These are phyloP conservation scores for Aspergillus bombycis DNA, from an alignment of 2,329 filamentous ascomycete genomes.

Conservation along the genomic window DNA sequence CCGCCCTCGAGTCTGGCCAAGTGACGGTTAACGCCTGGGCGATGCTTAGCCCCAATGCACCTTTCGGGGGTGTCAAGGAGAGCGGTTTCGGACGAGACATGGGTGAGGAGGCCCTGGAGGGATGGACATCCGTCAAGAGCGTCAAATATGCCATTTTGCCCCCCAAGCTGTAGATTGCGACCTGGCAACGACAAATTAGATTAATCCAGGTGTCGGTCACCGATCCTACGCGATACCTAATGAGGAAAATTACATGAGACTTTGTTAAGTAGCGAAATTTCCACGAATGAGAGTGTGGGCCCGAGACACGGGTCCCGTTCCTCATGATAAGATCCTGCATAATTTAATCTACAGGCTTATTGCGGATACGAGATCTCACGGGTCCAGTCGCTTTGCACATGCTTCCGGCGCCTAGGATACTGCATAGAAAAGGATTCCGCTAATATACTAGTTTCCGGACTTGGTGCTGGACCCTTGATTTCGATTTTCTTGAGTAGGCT, in stretches of 20 bases:
- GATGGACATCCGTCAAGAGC: slow-evolving; percentile 28
- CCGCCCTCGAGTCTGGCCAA: slow-evolving; percentile 27
- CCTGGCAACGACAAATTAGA: not conserved
- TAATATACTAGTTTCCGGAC: not conserved
- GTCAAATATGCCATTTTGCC: slow-evolving; percentile 23
- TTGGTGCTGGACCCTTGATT: not conserved
- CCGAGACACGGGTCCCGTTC: not conserved
- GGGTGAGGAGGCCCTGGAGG: slow-evolving; percentile 31
- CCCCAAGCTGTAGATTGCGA: not conserved
- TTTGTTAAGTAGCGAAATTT: not conserved
- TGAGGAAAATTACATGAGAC: not conserved
- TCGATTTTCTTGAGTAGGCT: not conserved
- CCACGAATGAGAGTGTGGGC: not conserved
- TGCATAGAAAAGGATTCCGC: not conserved
- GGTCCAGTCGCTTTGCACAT: not conserved
- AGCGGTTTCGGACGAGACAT: slow-evolving; percentile 33
- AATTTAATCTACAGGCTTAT: not conserved
- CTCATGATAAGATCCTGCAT: not conserved
- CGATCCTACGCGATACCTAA: not conserved
- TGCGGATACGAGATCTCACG: not conserved
- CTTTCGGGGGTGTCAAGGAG: slow-evolving; percentile 33
- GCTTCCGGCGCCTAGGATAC: not conserved
- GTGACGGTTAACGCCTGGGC: slow-evolving; percentile 33
- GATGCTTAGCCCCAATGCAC: slow-evolving; percentile 28
- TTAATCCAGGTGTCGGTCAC: not conserved